Evolutionary conservation across 345 rosid genomes (phyloP), one percentile per base, ranked within the genome.

Genomic region (Leavenworthia alabamica): DNA sequence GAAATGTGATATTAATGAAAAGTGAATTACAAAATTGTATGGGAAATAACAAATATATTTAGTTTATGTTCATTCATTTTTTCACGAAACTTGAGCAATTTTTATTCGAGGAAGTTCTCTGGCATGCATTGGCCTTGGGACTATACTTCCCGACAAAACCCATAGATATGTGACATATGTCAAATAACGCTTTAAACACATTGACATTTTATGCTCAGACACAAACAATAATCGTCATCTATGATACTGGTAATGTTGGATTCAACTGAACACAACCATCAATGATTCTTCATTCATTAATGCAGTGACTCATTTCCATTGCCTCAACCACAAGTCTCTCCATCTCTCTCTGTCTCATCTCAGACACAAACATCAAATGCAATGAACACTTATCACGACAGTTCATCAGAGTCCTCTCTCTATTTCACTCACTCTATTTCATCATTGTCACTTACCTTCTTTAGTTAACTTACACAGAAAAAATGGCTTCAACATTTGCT

Each of bases 111-210:
- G 13, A 28, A 67, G 50, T 39, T 17, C 46, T 35, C 45, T 48
- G 29, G 24, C 71, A 67, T 67, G 71, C 71, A 57, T 40, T 68
- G 55, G 39, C 24, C 15, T 52, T 52, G 39, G 24, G 36, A 41
- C 23, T 29, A 6, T 29, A 50, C 54, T 16, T 24, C 3, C 40
- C 36, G 70, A 44, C 70, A 55, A 54, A 65, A 44, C 44, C 54
- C 54, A 15, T 40, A 54, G 36, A 8, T 9, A 27, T 49, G 70
- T 42, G 32, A 23, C 24, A 52, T 9, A 27, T 49, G 70, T 42
- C 42, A 23, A 33, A 52, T 41, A 39, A 39, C 28, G 50, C 27
- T 20, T 51, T 3, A 19, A 41, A 22, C 24, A n/a, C n/a, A n/a
- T n/a, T 35, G 13, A 35, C 14, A 6, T 35, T 33, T 33, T 11